Evolutionary conservation across 257 asterid species (phyloP).

Genomic region (Forsythia suspensa): DNA sequence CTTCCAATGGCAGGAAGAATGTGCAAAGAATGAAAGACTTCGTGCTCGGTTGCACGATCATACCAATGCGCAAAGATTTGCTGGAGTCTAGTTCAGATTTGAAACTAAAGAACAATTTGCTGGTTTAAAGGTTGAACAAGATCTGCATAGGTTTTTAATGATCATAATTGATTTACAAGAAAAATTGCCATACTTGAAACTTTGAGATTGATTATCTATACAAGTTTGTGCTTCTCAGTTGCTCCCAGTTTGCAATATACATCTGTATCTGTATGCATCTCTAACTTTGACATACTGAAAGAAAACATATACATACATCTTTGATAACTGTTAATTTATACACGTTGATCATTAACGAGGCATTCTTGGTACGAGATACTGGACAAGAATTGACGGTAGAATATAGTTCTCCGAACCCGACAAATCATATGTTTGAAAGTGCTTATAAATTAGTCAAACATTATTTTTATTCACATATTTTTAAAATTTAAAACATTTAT

Average conservation of each 20-base stretch:
- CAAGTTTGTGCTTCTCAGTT: not conserved
- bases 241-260: not conserved
- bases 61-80: not conserved
- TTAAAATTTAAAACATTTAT: too few species aligned
- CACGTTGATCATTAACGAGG: too few species aligned
- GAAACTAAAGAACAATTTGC: not conserved
- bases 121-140: not conserved
- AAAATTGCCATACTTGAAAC: not conserved
- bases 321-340: too few species aligned
- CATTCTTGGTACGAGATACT: too few species aligned
- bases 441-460: too few species aligned
- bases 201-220: not conserved
- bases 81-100: not conserved
- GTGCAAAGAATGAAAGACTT: slow-evolving; percentile 44
- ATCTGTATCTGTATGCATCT: not conserved
- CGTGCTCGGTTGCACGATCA: slow-evolving; percentile 25
- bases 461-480: too few species aligned
- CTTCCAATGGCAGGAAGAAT: slow-evolving; percentile 47
- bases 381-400: too few species aligned
- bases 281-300: too few species aligned
- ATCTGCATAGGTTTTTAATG: not conserved
- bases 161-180: not conserved
- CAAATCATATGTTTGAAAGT: too few species aligned
- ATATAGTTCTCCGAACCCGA: too few species aligned
- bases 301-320: too few species aligned